phyloP scores from a whole-genome alignment of 139 green algal genomes.

The Gonium pectorale region DNA sequence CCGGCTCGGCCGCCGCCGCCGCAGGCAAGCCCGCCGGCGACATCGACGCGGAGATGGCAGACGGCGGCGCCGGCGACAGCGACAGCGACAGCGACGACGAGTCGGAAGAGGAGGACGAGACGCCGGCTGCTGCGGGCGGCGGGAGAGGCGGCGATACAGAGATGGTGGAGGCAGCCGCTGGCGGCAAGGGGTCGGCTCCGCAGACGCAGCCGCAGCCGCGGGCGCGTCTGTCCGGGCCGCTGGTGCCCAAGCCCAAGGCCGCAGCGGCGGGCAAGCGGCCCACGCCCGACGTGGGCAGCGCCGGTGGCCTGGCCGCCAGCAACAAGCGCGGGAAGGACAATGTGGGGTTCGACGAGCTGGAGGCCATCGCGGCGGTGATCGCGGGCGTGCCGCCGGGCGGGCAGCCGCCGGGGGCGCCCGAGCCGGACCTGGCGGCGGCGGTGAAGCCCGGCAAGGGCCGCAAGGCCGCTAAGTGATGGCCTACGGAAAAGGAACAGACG shows the following conservation, averaged over 20 bases:
- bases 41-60: too few relatives aligned
- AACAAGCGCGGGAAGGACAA: slow-evolving; percentile 23
- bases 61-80: too few relatives aligned
- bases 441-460: slow-evolving; percentile 30
- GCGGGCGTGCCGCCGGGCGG: slow-evolving; percentile 25
- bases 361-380: slow-evolving; percentile 55
- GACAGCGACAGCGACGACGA: not conserved
- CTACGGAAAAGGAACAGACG: too few relatives aligned
- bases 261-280: not conserved
- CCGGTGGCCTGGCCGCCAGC: not conserved
- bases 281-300: not conserved
- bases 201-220: not conserved
- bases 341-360: slow-evolving; percentile 45
- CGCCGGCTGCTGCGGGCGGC: not conserved
- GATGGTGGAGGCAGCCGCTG: not conserved
- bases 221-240: not conserved
- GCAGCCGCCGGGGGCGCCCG: not conserved
- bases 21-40: not conserved
- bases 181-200: not conserved
- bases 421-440: slow-evolving; percentile 26
- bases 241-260: not conserved
- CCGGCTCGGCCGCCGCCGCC: not conserved
- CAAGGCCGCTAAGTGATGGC: too few relatives aligned
- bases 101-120: not conserved
- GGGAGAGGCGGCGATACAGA: not conserved